Evolutionary conservation across 345 rosid species (phyloP).

Genomic region (Melaleuca quinquenervia): DNA sequence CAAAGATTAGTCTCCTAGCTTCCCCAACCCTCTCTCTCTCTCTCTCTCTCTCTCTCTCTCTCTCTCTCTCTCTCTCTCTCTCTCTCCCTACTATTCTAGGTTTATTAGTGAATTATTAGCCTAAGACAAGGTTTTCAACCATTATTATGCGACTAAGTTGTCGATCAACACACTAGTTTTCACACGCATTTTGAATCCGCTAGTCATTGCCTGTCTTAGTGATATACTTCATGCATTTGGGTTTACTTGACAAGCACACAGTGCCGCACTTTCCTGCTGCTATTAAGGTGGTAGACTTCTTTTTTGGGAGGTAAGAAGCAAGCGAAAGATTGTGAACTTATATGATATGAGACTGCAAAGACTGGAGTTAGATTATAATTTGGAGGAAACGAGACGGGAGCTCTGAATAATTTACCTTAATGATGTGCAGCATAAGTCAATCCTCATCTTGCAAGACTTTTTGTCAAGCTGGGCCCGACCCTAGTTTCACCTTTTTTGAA

Average conservation of each 20-base stretch:
- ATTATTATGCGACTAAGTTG: not conserved
- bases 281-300: not conserved
- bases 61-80: accelerated
- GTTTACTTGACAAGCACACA: not conserved
- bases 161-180: not conserved
- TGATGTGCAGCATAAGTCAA: not conserved
- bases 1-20: not conserved
- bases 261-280: not conserved
- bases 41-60: not conserved
- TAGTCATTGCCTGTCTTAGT: not conserved
- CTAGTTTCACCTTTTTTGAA: not conserved
- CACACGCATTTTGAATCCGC: not conserved
- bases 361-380: not conserved
- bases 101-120: not conserved
- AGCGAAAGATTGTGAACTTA: not conserved
- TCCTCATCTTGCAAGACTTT: not conserved
- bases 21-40: not conserved
- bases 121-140: not conserved
- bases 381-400: not conserved
- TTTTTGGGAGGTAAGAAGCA: not conserved
- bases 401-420: not conserved
- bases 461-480: not conserved
- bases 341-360: not conserved
- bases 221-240: not conserved
- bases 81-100: not conserved